Evolutionary conservation across 2,329 filamentous ascomycete genomes (phyloP).

Genomic region (Fusarium sp.): DNA sequence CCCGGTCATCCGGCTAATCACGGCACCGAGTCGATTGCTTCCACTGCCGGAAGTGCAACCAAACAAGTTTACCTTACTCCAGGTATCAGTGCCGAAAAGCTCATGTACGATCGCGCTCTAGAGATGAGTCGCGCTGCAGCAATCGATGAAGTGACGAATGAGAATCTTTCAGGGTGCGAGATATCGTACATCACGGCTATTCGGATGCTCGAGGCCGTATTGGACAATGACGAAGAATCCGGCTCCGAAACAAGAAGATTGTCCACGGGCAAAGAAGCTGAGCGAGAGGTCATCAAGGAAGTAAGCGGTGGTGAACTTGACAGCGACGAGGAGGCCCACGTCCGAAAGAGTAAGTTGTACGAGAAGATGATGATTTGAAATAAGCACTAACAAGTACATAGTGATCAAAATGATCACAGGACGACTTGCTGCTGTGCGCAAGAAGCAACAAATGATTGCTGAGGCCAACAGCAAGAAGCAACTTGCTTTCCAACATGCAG

Average conservation of each 20-base stretch:
- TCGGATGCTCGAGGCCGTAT: constrained; percentile 91
- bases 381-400: constrained; percentile 49
- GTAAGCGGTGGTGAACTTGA: constrained; percentile 64
- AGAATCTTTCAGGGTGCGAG: constrained; percentile 88
- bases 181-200: constrained; percentile 94
- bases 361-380: background rate
- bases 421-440: constrained; percentile 67
- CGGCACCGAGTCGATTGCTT: constrained; percentile 66
- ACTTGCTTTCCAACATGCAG: constrained; percentile 56
- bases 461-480: constrained; percentile 65
- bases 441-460: constrained; percentile 71
- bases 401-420: constrained; percentile 72
- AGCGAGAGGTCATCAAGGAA: constrained; percentile 53
- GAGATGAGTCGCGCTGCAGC: constrained; percentile 97
- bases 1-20: constrained; percentile 87
- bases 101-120: constrained; percentile 97
- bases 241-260: constrained; percentile 42
- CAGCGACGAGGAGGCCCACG: constrained; percentile 77
- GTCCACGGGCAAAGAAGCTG: constrained; percentile 55
- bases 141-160: constrained; percentile 94
- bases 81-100: constrained; percentile 91
- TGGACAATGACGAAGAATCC: constrained; percentile 81
- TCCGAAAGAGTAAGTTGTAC: constrained; percentile 73
- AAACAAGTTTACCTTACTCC: constrained; percentile 87
- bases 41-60: constrained; percentile 70